Percentiles rank a stretch among this genome's conserved stretches.
These are phyloP conservation scores for Epichloe brachyelytri DNA, from an alignment of 2,329 filamentous ascomycete genomes.

Conservation along the genomic window DNA sequence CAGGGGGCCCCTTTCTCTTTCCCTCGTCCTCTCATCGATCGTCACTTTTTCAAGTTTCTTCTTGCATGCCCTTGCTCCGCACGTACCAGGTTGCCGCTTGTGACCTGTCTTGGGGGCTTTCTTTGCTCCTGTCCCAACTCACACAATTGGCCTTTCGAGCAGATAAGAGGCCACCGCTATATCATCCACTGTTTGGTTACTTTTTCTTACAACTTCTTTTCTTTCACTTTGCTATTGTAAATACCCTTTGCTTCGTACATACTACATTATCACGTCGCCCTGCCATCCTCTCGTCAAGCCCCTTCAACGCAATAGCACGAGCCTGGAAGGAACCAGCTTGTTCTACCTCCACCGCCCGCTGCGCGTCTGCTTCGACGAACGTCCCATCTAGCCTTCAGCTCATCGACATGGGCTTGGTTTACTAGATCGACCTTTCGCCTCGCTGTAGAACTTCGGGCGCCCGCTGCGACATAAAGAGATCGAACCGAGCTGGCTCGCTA, in stretches of 20 bases:
- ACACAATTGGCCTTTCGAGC: not conserved
- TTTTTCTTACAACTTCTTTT: not conserved
- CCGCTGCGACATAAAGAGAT: not conserved
- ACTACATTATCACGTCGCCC: not conserved
- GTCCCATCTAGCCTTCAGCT: not conserved
- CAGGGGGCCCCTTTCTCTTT: not conserved
- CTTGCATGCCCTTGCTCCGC: not conserved
- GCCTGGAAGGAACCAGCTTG: not conserved
- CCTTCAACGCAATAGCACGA: not conserved
- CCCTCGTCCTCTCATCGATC: not conserved
- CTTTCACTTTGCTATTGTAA: not conserved
- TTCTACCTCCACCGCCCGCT: not conserved
- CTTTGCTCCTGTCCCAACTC: not conserved
- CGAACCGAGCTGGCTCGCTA: not conserved
- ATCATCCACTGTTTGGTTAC: not conserved
- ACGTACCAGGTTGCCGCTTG: not conserved
- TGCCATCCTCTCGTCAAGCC: not conserved
- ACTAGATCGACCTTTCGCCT: slow-evolving; percentile 7
- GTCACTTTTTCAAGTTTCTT: not conserved
- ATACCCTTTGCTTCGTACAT: not conserved
- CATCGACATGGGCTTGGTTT: slow-evolving; percentile 15
- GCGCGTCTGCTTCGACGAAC: not conserved
- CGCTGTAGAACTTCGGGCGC: not conserved
- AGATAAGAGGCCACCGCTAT: not conserved
- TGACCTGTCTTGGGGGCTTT: not conserved